phyloP scores from a whole-genome alignment of 257 asterid genomes.

The Solanum rostratum region DNA sequence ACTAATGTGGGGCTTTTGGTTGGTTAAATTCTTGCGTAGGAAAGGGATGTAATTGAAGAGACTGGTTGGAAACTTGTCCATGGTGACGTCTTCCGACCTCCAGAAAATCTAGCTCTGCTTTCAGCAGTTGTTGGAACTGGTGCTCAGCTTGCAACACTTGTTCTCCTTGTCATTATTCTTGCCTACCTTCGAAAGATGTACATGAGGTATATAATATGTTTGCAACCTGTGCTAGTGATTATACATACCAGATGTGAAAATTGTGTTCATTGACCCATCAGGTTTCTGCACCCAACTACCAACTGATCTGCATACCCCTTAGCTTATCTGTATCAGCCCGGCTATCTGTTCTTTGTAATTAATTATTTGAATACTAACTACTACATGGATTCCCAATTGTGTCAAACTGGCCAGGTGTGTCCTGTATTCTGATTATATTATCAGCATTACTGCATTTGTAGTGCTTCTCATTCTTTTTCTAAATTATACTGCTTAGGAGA shows the following conservation, averaged over 20 bases:
- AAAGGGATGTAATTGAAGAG: conserved; percentile 69
- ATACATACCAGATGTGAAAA: neutral
- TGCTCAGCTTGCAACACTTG: conserved; percentile 64
- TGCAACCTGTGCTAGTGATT: neutral
- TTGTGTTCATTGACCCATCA: neutral
- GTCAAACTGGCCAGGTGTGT: neutral
- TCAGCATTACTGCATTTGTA: neutral
- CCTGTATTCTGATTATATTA: neutral
- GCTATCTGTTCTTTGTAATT: neutral
- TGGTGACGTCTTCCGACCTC: conserved; percentile 84
- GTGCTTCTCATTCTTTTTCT: neutral
- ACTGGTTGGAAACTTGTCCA: conserved; percentile 96
- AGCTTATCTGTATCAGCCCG: neutral
- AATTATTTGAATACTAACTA: neutral
- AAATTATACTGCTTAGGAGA: conserved; percentile 41
- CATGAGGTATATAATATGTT: conserved; percentile 64
- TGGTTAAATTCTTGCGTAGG: conserved; percentile 28
- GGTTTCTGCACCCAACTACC: neutral
- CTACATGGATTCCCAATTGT: neutral
- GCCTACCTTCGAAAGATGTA: conserved; percentile 67
- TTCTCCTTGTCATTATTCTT: conserved; percentile 55
- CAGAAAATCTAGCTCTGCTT: conserved; percentile 51
- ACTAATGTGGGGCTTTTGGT: neutral
- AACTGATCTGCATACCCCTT: neutral
- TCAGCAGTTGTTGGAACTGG: conserved; percentile 91